Evolutionary conservation across 306 rosid species (phyloP), one percentile per base, ranked within the genome.

Genomic region (Prinsepia uniflora): DNA sequence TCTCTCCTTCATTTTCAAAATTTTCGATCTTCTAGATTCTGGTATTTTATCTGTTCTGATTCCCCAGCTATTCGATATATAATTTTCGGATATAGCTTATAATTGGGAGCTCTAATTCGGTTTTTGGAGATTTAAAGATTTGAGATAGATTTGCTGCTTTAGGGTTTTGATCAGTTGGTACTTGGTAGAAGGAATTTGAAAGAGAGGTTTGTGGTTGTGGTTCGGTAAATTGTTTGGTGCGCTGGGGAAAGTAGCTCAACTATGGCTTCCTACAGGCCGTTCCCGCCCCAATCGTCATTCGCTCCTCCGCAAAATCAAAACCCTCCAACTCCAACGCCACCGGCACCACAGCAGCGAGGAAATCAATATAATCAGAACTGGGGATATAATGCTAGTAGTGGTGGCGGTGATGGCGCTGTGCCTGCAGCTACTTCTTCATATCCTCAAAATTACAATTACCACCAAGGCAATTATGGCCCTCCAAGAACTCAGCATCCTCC

Each of bases 211-310:
- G 4, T 22, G 52, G 30, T 70, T 63, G 50, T 18, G 34, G 36
- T 30, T 1, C 2, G 36, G 58, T 20, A 9, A 20, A 8, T 17
- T 61, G 42, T 19, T 65, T 44, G 34, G 69, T 17, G 63, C 72
- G 45, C 57, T 75, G 22, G 70, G 58, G 75, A 71, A 30, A 75
- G 78, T 30, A 41, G 65, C 57, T 78, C 41, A 36, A 63, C 42
- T 67, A 95, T 95, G 99, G 97, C 97, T 80, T 91, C 97, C 13
- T 95, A 86, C 78, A 73, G 97, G 84, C 97, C 99, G 8, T 89
- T 89, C 79, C 96, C 96, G 71, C 90, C 96, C n/a, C 98, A 86
- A 80, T 64, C 96, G 6, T 80, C 96, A 6, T 79, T 82, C 52
- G 85, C 48, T 57, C 77, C 83, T 19, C 63, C 87, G 10, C 74